Percentiles rank a stretch among this genome's conserved stretches.
These are phyloP conservation scores for Magnaporthiopsis poae DNA, from an alignment of 2,329 filamentous ascomycete species.

Conservation along the genomic window DNA sequence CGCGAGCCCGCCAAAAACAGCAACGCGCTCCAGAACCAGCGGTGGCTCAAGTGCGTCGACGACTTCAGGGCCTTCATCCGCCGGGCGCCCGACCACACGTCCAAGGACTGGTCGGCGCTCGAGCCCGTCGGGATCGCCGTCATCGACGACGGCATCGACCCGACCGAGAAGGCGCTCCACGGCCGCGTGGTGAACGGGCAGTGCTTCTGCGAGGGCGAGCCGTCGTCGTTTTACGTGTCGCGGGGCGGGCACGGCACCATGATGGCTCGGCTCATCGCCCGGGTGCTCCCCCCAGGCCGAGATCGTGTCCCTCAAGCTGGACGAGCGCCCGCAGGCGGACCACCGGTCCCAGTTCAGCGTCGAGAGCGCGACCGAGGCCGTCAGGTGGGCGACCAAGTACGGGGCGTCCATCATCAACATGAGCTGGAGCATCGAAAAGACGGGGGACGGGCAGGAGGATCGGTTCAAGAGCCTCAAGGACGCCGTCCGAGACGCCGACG, in stretches of 20 bases:
- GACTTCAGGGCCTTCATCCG: background rate
- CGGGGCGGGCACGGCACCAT: background rate
- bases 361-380: constrained; percentile 4
- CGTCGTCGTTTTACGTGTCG: background rate
- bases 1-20: too few species aligned
- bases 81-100: background rate
- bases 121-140: background rate
- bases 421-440: constrained; percentile 9
- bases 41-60: background rate
- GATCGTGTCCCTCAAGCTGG: background rate
- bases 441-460: background rate
- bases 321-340: background rate
- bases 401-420: constrained; percentile 11
- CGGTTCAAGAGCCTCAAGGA: background rate
- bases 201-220: background rate
- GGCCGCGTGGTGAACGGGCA: background rate
- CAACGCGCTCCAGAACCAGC: background rate
- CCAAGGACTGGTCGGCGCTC: background rate
- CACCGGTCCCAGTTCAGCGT: too few species aligned
- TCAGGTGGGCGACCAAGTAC: constrained; percentile 6
- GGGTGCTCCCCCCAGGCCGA: background rate
- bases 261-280: background rate
- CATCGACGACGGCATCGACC: background rate
- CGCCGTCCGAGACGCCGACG: background rate
- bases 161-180: background rate